Base-by-base conservation (phyloP, 2,329 filamentous ascomycete genomes). In the Xylaria sp. region DNA sequence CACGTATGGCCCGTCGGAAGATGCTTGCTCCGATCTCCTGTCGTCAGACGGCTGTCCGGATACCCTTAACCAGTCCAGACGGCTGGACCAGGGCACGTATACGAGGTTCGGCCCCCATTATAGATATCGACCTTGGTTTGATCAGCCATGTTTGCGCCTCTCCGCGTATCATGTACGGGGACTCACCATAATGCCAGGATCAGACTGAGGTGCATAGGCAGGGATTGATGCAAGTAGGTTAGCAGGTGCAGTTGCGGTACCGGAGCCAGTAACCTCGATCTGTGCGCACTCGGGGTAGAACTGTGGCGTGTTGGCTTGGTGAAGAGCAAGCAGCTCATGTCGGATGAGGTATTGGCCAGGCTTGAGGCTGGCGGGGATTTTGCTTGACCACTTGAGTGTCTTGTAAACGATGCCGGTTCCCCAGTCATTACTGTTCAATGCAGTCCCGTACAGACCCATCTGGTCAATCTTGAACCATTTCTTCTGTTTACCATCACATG, bases 381-480 rank as follows among this genome's bases (percentile, higher is more conserved):
- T 83, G 74, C 78, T 80, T 2, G 81, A 82, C 78, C 80, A 86
- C 61, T 80, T 71, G 11, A 82, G 73, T 8, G 77, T 79, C 62
- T 78, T 77, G 33, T 76, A 69, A 55, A 85, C 79, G 6, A 78
- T 63, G 1, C 79, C 82, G 0, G 80, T 82, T 14, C 79, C 82
- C 82, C 82, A 84, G 65, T 76, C 78, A 12, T 79, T 78, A 23
- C 76, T 76, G 57, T 79, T 80, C 47, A 83, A 70, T 8, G 76
- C 77, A 19, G 77, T 74, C 4, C 79, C 81, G 37, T 77, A 78
- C 60, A 84, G 75, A 37, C 83, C 84, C 71, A 79, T 78, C 70
- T 86, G 78, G 68, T 84, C 82, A 65, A 87, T 84, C 78, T 86
- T 86, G 80, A 86, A 87, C 84, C 84, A 87, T 56, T 78, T 77